Base-by-base conservation (phyloP, 495 filamentous ascomycete genomes). In the Lophiostoma macrostomum region DNA sequence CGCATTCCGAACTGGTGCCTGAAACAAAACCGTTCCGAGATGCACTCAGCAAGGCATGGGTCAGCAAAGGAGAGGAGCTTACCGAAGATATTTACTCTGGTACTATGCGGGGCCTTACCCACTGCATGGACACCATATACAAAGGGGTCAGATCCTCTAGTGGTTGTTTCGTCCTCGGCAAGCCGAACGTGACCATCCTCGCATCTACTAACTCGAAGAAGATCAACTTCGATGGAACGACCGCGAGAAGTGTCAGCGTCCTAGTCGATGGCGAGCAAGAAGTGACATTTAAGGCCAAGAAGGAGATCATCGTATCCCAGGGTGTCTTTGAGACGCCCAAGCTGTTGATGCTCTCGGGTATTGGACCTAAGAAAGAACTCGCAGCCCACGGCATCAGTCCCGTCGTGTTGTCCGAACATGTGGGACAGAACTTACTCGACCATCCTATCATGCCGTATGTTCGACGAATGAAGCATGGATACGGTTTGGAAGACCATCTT, bases 271-370 rank as follows among this genome's bases (percentile, higher is more conserved):
- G 35, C 13, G 36, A 31, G 6, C 13, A 43, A 16, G 49, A 59
- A n/a, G 13, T 41, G 12, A 63, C 60, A 12, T 63, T 59, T 50
- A 38, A 30, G 8, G 60, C 60, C 29, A 62, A 42, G 13, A 72
- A 76, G 48, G 82, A 86, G 39, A 73, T 83, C 27, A 76, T 85
- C 38, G 64, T 87, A 7, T 74, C 73, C 0, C 74, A 74, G 13
- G 83, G 84, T 7, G 67, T 81, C 1, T 68, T 83, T 19, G 75
- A 85, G 62, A 69, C 68, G 11, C 83, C 84, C 2, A 75, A 79
- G 34, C 74, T 85, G 42, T 71, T 86, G 0, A 80, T 84, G 76
- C 78, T 82, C 49, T 82, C 79, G 0, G 84, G 83, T 10, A 79
- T 87, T 47, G 83, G 83, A 0, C 79, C 82, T 0, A 61, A 64